Conservation (phyloP, 2,329 filamentous ascomycete genomes). For the Diplodia scrobiculata region DNA sequence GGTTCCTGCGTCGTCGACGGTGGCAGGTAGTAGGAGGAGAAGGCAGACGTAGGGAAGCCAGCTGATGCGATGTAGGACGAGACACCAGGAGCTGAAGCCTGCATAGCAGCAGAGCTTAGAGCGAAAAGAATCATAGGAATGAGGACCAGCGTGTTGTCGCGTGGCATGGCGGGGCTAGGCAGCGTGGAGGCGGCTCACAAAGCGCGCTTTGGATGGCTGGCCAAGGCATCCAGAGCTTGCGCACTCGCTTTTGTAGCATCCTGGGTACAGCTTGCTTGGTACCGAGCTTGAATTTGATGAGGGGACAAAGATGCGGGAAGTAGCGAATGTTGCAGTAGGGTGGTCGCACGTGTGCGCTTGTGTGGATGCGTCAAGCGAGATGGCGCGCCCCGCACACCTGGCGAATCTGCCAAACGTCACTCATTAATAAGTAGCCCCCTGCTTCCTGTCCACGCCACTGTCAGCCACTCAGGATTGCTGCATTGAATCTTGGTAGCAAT, state of each 20-base stretch:
- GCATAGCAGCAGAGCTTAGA: slow-evolving; percentile 2
- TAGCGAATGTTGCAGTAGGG: neutral
- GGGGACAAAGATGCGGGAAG: neutral
- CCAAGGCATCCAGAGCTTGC: neutral
- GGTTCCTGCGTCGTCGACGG: slow-evolving; percentile 53
- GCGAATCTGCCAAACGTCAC: neutral
- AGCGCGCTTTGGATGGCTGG: no score
- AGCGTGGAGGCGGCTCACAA: no score
- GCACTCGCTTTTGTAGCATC: neutral
- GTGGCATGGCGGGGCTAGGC: no score
- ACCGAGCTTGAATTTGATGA: no score
- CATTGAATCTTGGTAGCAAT: neutral
- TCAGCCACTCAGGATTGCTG: neutral
- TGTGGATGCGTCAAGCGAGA: neutral
- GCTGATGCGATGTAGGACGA: slow-evolving; percentile 49
- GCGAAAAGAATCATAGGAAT: slow-evolving; percentile 40
- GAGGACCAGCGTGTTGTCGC: neutral
- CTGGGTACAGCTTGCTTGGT: neutral
- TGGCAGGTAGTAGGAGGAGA: slow-evolving; percentile 54
- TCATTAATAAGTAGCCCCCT: neutral
- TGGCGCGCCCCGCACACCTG: neutral
- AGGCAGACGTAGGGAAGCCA: slow-evolving; percentile 56
- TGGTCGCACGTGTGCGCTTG: slow-evolving; percentile 3
- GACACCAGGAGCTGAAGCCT: slow-evolving; percentile 38
- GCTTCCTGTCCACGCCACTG: neutral